Evolutionary conservation across 768 basidiomycete species (phyloP).

Genomic region (Mycena polygramma): DNA sequence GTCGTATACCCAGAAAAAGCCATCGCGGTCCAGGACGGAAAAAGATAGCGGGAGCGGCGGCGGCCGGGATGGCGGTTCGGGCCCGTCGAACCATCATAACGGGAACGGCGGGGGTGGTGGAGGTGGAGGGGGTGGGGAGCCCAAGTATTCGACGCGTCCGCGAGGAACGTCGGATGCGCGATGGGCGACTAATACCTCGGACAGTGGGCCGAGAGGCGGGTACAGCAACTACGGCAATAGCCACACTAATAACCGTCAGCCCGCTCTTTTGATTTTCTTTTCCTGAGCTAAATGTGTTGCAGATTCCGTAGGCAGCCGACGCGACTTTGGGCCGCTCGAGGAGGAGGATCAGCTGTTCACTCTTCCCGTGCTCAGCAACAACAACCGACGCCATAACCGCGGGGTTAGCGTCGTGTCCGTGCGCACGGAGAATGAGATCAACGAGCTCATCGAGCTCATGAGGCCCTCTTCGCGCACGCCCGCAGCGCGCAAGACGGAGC

Average conservation of each 20-base stretch:
- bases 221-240: conserved; percentile 26
- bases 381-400: conserved; percentile 43
- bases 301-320: not conserved
- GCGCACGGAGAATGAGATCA: conserved; percentile 63
- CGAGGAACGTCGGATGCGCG: conserved; percentile 84
- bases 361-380: conserved; percentile 41
- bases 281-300: not conserved
- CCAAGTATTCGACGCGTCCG: conserved; percentile 58
- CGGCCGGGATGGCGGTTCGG: conserved; percentile 44
- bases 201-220: conserved; percentile 41
- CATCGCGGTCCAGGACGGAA: conserved; percentile 67
- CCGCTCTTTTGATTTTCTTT: not conserved
- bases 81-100: conserved; percentile 36
- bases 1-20: conserved; percentile 86
- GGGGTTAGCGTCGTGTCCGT: conserved; percentile 59
- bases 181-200: conserved; percentile 52
- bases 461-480: conserved; percentile 26
- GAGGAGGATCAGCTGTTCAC: conserved; percentile 38
- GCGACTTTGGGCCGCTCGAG: not conserved
- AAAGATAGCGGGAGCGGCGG: conserved; percentile 53
- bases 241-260: not conserved
- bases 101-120: not conserved
- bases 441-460: conserved; percentile 65
- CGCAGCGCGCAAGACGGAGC: conserved; percentile 24
- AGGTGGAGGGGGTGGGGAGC: conserved; percentile 41